These are phyloP conservation scores for Phytophthora idaei DNA, from an alignment of 352 stramenopile species.

Conservation along the genomic window DNA sequence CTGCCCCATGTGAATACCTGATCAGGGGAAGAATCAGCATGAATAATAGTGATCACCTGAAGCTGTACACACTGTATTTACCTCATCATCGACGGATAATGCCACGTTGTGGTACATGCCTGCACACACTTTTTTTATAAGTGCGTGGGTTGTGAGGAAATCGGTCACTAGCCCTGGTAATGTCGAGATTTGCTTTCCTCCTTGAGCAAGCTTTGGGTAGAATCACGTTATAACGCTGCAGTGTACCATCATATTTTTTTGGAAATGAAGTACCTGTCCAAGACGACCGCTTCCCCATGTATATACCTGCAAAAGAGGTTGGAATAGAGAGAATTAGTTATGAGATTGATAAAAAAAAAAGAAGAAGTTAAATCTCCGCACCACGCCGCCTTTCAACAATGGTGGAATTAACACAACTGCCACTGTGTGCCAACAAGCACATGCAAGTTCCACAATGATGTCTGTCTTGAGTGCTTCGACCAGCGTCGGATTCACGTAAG, in stretches of 20 bases:
- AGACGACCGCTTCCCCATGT: conserved; percentile 94
- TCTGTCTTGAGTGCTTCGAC: conserved; percentile 73
- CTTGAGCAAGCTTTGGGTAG: conserved; percentile 62
- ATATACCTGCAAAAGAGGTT: conserved; percentile 58
- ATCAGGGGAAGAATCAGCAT: not conserved
- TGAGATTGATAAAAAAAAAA: not conserved
- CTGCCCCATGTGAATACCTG: conserved; percentile 94
- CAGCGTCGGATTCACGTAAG: conserved; percentile 75
- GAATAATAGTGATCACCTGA: not conserved
- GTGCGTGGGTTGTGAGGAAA: conserved; percentile 78
- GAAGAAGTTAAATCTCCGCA: conserved; percentile 15
- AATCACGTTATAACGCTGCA: not conserved
- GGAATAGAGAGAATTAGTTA: not conserved
- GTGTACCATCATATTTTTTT: not conserved
- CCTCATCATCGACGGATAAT: conserved; percentile 90
- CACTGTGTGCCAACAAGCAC: conserved; percentile 89
- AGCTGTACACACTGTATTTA: conserved; percentile 12
- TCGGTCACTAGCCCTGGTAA: conserved; percentile 80
- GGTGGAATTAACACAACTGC: conserved; percentile 89
- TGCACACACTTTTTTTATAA: conserved; percentile 86
- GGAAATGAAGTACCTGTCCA: conserved; percentile 66
- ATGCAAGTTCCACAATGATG: conserved; percentile 82
- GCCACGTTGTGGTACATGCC: conserved; percentile 93
- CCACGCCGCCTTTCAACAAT: conserved; percentile 81
- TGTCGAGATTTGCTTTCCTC: conserved; percentile 70